These are phyloP conservation scores for Immersiella caudata DNA, from an alignment of 495 filamentous ascomycete species.

Conservation along the genomic window DNA sequence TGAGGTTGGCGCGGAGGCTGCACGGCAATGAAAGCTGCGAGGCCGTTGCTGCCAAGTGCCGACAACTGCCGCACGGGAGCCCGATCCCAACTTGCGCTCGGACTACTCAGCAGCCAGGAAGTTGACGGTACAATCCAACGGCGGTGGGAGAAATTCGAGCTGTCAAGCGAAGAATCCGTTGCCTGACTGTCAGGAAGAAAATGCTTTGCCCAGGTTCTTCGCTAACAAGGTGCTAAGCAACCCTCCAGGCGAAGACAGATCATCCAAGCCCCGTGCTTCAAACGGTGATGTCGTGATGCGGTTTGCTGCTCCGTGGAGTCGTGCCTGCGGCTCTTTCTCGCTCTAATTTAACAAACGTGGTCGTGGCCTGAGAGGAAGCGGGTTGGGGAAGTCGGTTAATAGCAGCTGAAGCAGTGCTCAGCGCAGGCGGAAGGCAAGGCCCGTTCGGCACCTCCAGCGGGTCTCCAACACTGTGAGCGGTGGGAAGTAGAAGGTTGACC, in stretches of 20 bases:
- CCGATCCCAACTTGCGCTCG: not conserved
- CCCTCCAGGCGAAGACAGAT: not conserved
- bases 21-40: conserved; percentile 2
- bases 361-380: conserved; percentile 15
- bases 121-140: no score
- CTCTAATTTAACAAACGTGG: conserved; percentile 40
- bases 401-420: not conserved
- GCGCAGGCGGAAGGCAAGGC: not conserved
- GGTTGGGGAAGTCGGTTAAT: conserved; percentile 20
- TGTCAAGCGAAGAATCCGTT: no score
- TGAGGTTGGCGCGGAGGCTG: not conserved
- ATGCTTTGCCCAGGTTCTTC: no score
- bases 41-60: conserved; percentile 10
- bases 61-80: conserved; percentile 13
- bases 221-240: not conserved
- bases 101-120: not conserved
- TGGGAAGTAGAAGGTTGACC: not conserved
- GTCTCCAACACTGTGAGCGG: not conserved
- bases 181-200: no score
- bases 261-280: not conserved
- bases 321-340: conserved; percentile 44
- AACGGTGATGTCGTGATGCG: conserved; percentile 24
- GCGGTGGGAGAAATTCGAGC: no score
- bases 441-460: not conserved
- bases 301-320: conserved; percentile 16